Conservation (phyloP, 2,329 filamentous ascomycete genomes). For the Pseudocercospora crystallina region DNA sequence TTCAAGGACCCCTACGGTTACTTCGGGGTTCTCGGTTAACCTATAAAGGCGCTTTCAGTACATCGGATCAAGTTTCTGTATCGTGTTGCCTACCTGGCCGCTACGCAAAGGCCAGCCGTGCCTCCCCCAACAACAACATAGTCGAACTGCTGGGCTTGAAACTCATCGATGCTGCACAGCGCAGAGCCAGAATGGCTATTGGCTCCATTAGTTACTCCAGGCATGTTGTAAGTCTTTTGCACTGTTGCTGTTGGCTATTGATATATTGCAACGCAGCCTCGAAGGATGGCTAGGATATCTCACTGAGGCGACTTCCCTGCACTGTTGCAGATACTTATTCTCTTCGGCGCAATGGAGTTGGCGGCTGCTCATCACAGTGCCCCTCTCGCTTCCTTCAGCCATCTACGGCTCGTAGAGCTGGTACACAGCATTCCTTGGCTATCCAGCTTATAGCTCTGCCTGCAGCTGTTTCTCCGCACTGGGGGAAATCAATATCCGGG, state of each 20-base stretch:
- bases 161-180: slow-evolving; percentile 30
- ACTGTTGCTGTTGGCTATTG: not conserved
- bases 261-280: not conserved
- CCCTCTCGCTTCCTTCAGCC: too few relatives aligned
- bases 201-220: slow-evolving; percentile 13
- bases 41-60: too few relatives aligned
- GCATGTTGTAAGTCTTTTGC: slow-evolving; percentile 7
- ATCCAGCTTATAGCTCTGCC: too few relatives aligned
- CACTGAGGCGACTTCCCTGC: not conserved
- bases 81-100: slow-evolving; percentile 8
- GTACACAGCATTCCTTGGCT: too few relatives aligned
- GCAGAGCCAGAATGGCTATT: slow-evolving; percentile 23
- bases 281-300: not conserved
- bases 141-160: slow-evolving; percentile 28
- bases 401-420: too few relatives aligned
- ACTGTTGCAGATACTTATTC: not conserved
- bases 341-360: slow-evolving; percentile 12
- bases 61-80: too few relatives aligned
- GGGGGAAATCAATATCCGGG: too few relatives aligned
- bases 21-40: slow-evolving; percentile 29
- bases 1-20: slow-evolving; percentile 36
- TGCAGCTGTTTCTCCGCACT: too few relatives aligned
- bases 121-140: slow-evolving; percentile 33
- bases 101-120: slow-evolving; percentile 32
- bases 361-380: slow-evolving; percentile 1